Base-by-base conservation (phyloP, 768 basidiomycete genomes). In the Lyophyllum decastes region DNA sequence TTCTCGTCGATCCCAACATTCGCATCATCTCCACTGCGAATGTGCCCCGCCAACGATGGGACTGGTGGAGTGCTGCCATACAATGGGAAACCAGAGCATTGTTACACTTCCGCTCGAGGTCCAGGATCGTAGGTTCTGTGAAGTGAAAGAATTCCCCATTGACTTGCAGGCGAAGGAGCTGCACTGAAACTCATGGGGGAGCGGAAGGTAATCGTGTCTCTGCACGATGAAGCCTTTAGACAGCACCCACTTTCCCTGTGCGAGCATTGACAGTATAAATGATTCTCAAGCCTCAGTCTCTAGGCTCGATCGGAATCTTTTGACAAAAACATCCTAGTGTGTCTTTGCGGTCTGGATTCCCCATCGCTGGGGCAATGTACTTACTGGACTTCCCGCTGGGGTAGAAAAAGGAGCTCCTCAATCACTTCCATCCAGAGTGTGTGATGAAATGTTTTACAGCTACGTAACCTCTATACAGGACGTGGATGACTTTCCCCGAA, bases 131-230 rank as follows among this genome's bases (percentile, higher is more conserved):
- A 64, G 72, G 12, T 61, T 62, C 50, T 57, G 60, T 30, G 55
- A 62, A 4, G 63, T 68, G 1, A 68, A 69, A 6, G 64, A 60
- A 2, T 70, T 70, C 55, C 69, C 70, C 2, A 68, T 73, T 16
- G 60, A 59, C 1, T 17, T 69, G 52, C 61, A 66, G 11, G 65
- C 70, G 55, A 70, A 69, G 60, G 43, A 62, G 25, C n/a, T 70
- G 26, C 58, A 72, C 44, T 66, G n/a, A 62, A 68, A 57, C 43
- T 75, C 54, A 72, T 74, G 70, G 59, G 63, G 27, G 74, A 77
- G 63, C 63, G 71, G 47, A 68, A 66, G 40, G 44, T n/a, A 2
- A 73, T 64, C 55, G 66, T 63, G 2, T 17, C 56, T 1, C 26
- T 38, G 19, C 59, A 69, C 19, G 56, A 62, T 34, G 40, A 44